A percentile compares a stretch with the other conserved stretches of the same genome.
Evolutionary conservation across 2,329 filamentous ascomycete species (phyloP).

Genomic region (Colletotrichum agaves): DNA sequence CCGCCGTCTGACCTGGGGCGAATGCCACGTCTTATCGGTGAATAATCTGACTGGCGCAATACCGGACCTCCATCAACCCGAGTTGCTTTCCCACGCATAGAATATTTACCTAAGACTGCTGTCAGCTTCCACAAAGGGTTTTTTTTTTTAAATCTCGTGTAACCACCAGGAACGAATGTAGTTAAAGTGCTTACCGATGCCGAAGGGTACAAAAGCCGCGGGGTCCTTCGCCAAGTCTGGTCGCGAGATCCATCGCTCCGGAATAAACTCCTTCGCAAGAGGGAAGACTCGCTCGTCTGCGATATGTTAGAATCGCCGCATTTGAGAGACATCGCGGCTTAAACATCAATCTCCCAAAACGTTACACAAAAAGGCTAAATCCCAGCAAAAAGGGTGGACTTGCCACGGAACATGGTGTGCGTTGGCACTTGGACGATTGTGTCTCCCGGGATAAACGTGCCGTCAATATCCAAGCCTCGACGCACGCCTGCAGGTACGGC

Average conservation of each 20-base stretch:
- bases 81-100: conserved; percentile 51
- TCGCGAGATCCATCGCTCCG: conserved; percentile 40
- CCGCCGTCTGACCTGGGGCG: conserved; percentile 21
- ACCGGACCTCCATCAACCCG: conserved; percentile 47
- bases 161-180: background rate
- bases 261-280: conserved; percentile 41
- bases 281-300: conserved; percentile 39
- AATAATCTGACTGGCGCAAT: conserved; percentile 35
- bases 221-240: conserved; percentile 40
- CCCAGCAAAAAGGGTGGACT: background rate
- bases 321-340: background rate
- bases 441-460: conserved; percentile 49
- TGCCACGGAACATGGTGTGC: conserved; percentile 41
- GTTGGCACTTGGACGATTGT: conserved; percentile 47
- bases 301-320: background rate
- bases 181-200: conserved; percentile 39
- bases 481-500: conserved; percentile 47
- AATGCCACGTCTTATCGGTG: conserved; percentile 31
- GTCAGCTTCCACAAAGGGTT: background rate
- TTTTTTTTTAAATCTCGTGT: background rate
- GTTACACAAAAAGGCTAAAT: background rate
- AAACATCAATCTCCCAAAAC: background rate
- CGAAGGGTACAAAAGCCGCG: conserved; percentile 43
- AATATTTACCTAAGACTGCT: conserved; percentile 42
- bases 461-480: conserved; percentile 52